These are phyloP conservation scores for Raphidocelis subcapitata DNA, from an alignment of 139 green algal genomes.

Conservation along the genomic window DNA sequence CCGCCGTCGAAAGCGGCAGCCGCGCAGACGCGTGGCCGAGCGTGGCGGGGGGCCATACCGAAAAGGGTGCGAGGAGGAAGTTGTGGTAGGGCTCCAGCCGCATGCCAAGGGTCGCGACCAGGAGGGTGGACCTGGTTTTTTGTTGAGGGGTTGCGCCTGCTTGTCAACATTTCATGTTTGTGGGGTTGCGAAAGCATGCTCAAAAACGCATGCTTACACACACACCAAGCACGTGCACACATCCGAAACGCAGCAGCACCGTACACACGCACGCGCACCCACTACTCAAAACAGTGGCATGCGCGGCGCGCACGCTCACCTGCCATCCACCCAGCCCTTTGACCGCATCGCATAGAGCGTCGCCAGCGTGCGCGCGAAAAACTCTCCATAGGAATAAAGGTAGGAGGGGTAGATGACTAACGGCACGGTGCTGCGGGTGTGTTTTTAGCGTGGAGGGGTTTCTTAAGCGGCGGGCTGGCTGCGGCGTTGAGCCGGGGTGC, in stretches of 20 bases:
- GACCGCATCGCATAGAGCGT: conserved; percentile 10
- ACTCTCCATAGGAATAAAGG: conserved; percentile 21
- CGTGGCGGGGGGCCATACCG: background rate
- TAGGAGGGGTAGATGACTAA: conserved; percentile 8
- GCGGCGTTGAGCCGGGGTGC: too few species aligned
- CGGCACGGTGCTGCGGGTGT: conserved; percentile 9
- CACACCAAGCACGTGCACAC: too few species aligned
- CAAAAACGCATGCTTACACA: too few species aligned
- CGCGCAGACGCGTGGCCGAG: conserved; percentile 18
- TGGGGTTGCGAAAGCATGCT: too few species aligned
- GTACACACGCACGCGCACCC: too few species aligned
- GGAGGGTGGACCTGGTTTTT: conserved; percentile 9
- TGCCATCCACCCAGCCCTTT: conserved; percentile 2
- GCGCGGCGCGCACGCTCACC: too few species aligned
- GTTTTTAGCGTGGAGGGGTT: too few species aligned
- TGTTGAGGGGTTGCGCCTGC: too few species aligned
- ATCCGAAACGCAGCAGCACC: too few species aligned
- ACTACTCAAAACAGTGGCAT: too few species aligned
- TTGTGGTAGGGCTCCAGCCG: conserved; percentile 8
- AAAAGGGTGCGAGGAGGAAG: conserved; percentile 26
- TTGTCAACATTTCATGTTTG: too few species aligned
- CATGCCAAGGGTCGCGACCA: conserved; percentile 17
- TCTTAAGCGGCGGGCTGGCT: too few species aligned
- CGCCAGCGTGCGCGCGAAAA: conserved; percentile 17
- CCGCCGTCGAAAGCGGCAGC: background rate